Percentiles rank a stretch among this genome's conserved stretches.
phyloP scores from a whole-genome alignment of 2,329 filamentous ascomycete species.

The Aspergillus felis region DNA sequence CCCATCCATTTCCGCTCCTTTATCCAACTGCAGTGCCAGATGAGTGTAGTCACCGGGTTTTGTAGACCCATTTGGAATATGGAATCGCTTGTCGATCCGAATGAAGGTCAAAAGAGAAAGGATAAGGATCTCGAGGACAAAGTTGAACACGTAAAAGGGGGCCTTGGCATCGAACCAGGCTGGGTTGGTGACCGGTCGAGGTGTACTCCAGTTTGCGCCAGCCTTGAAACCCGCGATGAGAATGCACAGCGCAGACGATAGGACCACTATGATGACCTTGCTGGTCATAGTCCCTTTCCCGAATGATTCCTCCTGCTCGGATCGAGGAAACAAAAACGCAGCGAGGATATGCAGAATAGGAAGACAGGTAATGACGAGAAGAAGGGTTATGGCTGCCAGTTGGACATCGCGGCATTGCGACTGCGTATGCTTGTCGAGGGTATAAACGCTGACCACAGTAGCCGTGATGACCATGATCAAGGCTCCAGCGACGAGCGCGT shows the following conservation, averaged over 20 bases:
- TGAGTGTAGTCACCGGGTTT: conserved; percentile 34
- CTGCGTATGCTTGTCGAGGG: conserved; percentile 50
- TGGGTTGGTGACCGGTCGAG: conserved; percentile 50
- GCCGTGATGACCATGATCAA: conserved; percentile 64
- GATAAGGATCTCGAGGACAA: conserved; percentile 67
- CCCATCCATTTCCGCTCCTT: background rate
- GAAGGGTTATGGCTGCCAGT: conserved; percentile 58
- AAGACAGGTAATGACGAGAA: conserved; percentile 63
- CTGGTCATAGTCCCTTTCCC: conserved; percentile 63
- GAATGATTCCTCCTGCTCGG: conserved; percentile 53
- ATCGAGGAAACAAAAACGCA: conserved; percentile 43
- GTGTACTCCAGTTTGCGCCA: conserved; percentile 53
- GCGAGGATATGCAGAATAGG: conserved; percentile 56
- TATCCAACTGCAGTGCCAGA: background rate
- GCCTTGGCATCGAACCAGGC: conserved; percentile 69
- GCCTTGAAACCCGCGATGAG: conserved; percentile 68
- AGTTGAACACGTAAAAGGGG: conserved; percentile 78
- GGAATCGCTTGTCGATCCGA: conserved; percentile 72
- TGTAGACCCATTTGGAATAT: conserved; percentile 62
- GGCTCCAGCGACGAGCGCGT: conserved; percentile 54
- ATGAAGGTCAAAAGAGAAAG: conserved; percentile 62
- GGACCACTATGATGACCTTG: conserved; percentile 63
- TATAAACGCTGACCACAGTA: conserved; percentile 65
- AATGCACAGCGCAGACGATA: conserved; percentile 52
- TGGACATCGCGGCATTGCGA: conserved; percentile 60